Evolutionary conservation across 176 grass and related monocot species (phyloP), one percentile per base, ranked within the genome.

Genomic region (bread wheat (Triticum aestivum)): DNA sequence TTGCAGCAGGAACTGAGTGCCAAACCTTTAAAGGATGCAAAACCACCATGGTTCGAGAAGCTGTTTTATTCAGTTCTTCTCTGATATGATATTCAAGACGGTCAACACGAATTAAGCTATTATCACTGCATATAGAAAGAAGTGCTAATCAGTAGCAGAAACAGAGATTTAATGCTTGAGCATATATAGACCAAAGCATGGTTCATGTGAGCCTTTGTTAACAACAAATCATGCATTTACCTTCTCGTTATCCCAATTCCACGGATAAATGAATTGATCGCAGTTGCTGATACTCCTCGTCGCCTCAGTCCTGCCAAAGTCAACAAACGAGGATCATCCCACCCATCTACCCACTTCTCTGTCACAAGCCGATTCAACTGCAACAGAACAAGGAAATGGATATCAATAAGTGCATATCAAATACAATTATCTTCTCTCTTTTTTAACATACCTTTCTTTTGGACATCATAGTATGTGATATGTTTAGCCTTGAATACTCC

Each of bases 161-260:
- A 39, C 2, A 76, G 18, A 52, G 3, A 77, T 15, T 58, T 35
- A 1, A 18, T 38, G 23, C 51, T 75, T 82, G 45, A 66, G 23
- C 42, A 56, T 58, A 56, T 58, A 49, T 44, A 44, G 52, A 24
- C n/a, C 24, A 58, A 79, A 56, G 52, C 49, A 65, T 12, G 10
- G 29, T 54, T 49, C 17, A 86, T 37, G 49, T 26, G 89, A 82
- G 20, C 45, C 34, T 35, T 61, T 42, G 6, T 77, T 52, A 34
- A 87, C 20, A 32, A 8, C 2, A 30, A 29, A 71, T 73, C 3
- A 59, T 52, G 26, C 20, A 77, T 87, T 75, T 87, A 99, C 97
- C 94, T 99, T 94, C 97, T 99, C 2, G 97, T 99, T 86, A 99
- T 99, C n/a, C 97, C 97, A 69, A 94, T 93, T 83, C 97, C 97